Evolutionary conservation across 106 monocot genomes (phyloP), one percentile per base, ranked within the genome.

Genomic region (Platanthera guangdongensis): DNA sequence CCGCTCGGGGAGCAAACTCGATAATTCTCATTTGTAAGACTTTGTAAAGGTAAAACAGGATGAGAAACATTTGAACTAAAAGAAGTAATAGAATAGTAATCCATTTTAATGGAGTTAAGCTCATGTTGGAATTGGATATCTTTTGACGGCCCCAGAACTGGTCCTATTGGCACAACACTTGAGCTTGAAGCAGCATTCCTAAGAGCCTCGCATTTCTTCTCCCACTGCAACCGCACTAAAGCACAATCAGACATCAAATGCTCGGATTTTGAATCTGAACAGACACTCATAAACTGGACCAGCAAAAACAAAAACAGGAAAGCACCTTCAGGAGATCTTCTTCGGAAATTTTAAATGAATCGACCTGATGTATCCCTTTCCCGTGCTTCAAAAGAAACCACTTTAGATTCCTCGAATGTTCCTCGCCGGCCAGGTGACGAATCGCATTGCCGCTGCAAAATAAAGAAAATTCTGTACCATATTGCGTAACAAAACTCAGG

Each of bases 1-100:
- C 68, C n/a, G 46, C 57, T 78, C 52, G 74, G 57, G 81, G 45
- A 57, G 76, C 67, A 74, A 79, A 45, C 54, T 51, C 67, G 18
- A 74, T 80, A 60, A 73, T 74, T 79, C 86, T 91, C 89, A 97
- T 86, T 81, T 52, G 97, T 97, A 86, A 75, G 82, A 82, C 73
- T 88, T 94, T 94, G 97, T 97, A 97, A 97, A 97, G 97, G 97
- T 75, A 87, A 81, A 94, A 97, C 97, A 93, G 74, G 69, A 87
- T 57, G 59, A 79, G 83, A 88, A 90, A 72, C 63, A 71, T 71
- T 88, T 76, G 80, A 83, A 82, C 57, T 79, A 83, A 79, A 91
- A 85, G 77, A 84, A 30, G 47, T 39, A 62, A 79, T 74, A 76
- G 71, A 82, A 72, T 71, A 86, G 52, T 80, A 83, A 74, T 89